These are phyloP conservation scores for Apostasia ramifera DNA, from an alignment of 106 monocot genomes.

Conservation along the genomic window DNA sequence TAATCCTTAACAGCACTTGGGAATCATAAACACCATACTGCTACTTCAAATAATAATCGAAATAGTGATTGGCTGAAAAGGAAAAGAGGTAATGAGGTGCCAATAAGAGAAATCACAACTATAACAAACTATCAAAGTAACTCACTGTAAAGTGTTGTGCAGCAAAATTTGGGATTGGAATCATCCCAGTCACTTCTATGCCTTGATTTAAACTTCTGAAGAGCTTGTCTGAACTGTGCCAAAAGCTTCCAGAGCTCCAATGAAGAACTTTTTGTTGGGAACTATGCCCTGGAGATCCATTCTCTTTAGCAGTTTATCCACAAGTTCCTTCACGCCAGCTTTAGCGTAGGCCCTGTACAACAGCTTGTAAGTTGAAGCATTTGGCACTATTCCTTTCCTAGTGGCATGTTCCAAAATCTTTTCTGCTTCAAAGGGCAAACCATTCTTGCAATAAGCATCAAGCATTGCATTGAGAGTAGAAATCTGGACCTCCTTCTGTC, in stretches of 20 bases:
- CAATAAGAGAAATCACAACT: too few relatives aligned
- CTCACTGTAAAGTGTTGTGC: too few relatives aligned
- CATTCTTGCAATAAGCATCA: conserved; percentile 82
- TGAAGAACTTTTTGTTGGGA: conserved; percentile 88
- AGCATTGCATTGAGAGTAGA: conserved; percentile 94
- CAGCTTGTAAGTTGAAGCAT: conserved; percentile 72
- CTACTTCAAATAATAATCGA: too few relatives aligned
- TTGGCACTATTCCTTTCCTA: conserved; percentile 37
- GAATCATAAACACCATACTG: too few relatives aligned
- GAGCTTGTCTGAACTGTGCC: conserved; percentile 20
- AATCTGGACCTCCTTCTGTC: conserved; percentile 32
- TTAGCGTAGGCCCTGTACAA: conserved; percentile 80
- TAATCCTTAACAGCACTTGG: too few relatives aligned
- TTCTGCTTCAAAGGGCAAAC: conserved; percentile 64
- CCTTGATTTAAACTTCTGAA: too few relatives aligned
- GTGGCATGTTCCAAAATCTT: conserved; percentile 40
- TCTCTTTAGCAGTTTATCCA: conserved; percentile 52
- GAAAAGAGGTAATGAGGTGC: too few relatives aligned
- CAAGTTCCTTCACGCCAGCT: conserved; percentile 60
- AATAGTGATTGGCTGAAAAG: too few relatives aligned
- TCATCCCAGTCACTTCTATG: too few relatives aligned
- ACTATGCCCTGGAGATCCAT: conserved; percentile 82
- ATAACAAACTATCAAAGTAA: too few relatives aligned
- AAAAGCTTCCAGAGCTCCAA: conserved; percentile 68
- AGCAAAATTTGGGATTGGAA: too few relatives aligned